These are phyloP conservation scores for Boletus rubescentipes DNA, from an alignment of 768 basidiomycete genomes.

Conservation along the genomic window DNA sequence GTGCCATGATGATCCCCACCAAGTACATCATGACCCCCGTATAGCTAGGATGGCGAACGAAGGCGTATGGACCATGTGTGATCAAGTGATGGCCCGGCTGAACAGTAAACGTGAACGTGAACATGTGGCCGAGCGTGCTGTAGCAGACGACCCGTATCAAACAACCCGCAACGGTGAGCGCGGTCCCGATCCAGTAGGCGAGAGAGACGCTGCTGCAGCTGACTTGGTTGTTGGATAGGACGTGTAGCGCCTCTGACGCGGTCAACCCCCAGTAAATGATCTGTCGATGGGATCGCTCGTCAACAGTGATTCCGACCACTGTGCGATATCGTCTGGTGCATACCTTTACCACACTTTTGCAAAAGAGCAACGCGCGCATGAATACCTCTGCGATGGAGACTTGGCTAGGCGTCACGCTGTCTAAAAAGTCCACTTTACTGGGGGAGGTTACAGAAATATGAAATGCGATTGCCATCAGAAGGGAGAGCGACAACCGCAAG, in stretches of 20 bases:
- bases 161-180: neutral
- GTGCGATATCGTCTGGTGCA: neutral
- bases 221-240: neutral
- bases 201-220: neutral
- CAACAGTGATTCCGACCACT: neutral
- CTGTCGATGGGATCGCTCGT: neutral
- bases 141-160: neutral
- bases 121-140: neutral
- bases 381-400: neutral
- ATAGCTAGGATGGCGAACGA: constrained; percentile 7
- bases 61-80: neutral
- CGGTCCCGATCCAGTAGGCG: neutral
- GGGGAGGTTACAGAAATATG: neutral
- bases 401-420: neutral
- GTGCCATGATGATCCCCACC: neutral
- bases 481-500: neutral
- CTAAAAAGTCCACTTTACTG: neutral
- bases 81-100: neutral
- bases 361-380: neutral
- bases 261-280: neutral
- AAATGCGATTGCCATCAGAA: neutral
- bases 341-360: constrained; percentile 1
- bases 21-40: neutral
- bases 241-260: neutral
- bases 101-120: neutral